Conservation (phyloP, 352 stramenopile species). For the Phytophthora palmivora region DNA sequence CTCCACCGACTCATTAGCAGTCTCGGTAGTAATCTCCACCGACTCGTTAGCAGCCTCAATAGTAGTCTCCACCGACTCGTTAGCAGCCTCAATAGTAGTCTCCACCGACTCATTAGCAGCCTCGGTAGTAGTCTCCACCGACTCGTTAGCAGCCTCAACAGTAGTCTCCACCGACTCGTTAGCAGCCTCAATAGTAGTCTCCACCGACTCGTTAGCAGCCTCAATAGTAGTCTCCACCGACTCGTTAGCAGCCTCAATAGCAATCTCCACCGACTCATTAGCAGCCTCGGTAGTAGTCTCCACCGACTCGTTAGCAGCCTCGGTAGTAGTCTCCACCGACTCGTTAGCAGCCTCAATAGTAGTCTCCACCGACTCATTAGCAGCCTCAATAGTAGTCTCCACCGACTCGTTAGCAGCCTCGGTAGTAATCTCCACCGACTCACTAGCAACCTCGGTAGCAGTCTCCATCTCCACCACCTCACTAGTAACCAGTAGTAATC, state of each 20-base stretch:
- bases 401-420: not conserved
- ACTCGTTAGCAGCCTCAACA: too few species aligned
- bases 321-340: not conserved
- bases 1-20: not conserved
- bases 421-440: constrained; percentile 3
- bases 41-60: too few species aligned
- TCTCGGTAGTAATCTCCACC: constrained; percentile 4
- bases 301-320: too few species aligned
- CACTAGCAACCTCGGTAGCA: not conserved
- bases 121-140: constrained; percentile 4
- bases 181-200: not conserved
- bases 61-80: too few species aligned
- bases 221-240: too few species aligned
- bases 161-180: not conserved
- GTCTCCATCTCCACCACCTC: not conserved
- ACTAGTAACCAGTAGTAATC: too few species aligned
- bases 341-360: not conserved
- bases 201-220: not conserved
- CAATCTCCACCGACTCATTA: constrained; percentile 1
- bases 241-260: not conserved
- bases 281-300: constrained; percentile 4
- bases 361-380: not conserved
- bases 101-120: not conserved
- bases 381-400: too few species aligned
- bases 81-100: not conserved